These are phyloP conservation scores for Ceratocystis smalleyi DNA, from an alignment of 2,329 filamentous ascomycete species.

Conservation along the genomic window DNA sequence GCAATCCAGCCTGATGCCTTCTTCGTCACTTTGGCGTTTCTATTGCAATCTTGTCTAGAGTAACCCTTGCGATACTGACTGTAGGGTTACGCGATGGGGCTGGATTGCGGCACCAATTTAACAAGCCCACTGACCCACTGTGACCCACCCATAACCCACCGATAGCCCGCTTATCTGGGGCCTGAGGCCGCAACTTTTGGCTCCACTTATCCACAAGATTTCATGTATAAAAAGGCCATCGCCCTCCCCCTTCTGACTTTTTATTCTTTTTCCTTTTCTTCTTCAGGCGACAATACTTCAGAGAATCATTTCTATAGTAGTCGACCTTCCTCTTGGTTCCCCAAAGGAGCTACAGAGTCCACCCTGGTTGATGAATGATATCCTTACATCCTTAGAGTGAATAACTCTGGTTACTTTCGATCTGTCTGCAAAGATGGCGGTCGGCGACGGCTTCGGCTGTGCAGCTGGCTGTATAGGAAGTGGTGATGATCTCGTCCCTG, in stretches of 20 bases:
- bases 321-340: conserved; percentile 80
- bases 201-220: neutral
- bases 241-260: neutral
- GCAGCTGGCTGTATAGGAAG: conserved; percentile 54
- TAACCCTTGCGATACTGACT: neutral
- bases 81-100: neutral
- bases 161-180: neutral
- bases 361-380: conserved; percentile 89
- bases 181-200: neutral
- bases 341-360: conserved; percentile 83
- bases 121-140: neutral
- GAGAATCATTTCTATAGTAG: conserved; percentile 98
- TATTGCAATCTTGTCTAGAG: neutral
- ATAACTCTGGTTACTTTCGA: conserved; percentile 45
- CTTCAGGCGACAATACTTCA: conserved; percentile 15
- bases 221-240: conserved; percentile 1
- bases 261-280: conserved; percentile 8
- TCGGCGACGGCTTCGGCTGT: conserved; percentile 17
- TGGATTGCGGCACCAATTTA: neutral
- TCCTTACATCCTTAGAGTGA: conserved; percentile 86
- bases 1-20: too few relatives aligned
- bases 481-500: conserved; percentile 90
- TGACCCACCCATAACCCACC: neutral
- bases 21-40: too few relatives aligned
- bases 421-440: conserved; percentile 49